Evolutionary conservation across 495 filamentous ascomycete species (phyloP).

Genomic region (Monascus purpureus): DNA sequence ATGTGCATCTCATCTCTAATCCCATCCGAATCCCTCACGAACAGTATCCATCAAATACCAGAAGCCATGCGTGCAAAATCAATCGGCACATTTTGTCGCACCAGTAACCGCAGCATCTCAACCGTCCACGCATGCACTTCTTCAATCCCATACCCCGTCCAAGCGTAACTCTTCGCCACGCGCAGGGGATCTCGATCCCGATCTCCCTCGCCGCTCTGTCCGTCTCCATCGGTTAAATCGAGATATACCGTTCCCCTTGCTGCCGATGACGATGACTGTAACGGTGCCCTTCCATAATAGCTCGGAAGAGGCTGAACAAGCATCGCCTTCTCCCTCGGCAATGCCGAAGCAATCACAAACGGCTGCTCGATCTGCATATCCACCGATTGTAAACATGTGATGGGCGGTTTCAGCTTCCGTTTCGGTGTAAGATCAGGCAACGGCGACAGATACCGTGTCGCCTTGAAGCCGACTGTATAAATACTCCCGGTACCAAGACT

Average conservation of each 20-base stretch:
- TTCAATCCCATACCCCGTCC: conserved; percentile 64
- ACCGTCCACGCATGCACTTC: conserved; percentile 73
- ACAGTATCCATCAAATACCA: no score
- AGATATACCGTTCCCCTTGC: conserved; percentile 63
- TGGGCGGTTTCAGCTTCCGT: no score
- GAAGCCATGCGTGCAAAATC: conserved; percentile 72
- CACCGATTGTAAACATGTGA: conserved; percentile 65
- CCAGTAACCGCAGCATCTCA: conserved; percentile 60
- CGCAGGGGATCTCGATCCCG: conserved; percentile 54
- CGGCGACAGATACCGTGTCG: conserved; percentile 43
- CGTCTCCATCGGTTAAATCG: conserved; percentile 56
- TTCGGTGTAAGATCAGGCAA: no score
- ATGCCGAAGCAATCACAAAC: conserved; percentile 65
- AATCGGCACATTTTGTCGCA: conserved; percentile 76
- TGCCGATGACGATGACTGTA: conserved; percentile 28
- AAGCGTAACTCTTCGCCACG: conserved; percentile 55
- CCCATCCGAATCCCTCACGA: no score
- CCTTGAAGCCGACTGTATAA: conserved; percentile 72
- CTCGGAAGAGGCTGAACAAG: conserved; percentile 68
- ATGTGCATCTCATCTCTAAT: no score
- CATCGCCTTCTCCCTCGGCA: conserved; percentile 63
- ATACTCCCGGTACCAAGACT: conserved; percentile 63
- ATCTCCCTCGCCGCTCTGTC: no score
- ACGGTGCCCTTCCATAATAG: conserved; percentile 32
- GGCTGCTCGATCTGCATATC: conserved; percentile 61